Evolutionary conservation across 225 moss, liverwort and hornwort genomes (phyloP).

Genomic region (Asterella californica): DNA sequence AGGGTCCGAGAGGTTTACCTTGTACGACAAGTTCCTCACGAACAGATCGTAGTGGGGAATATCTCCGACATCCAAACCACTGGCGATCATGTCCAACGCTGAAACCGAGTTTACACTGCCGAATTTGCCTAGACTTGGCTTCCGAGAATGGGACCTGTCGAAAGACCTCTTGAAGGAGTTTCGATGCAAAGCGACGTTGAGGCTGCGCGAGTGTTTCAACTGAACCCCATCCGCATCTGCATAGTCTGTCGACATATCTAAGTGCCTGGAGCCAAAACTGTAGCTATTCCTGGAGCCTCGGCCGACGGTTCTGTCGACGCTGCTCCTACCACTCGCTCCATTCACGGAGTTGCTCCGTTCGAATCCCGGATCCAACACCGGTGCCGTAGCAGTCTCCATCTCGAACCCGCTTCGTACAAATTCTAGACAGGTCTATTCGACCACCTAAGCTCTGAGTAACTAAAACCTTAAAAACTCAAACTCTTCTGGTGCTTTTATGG

Average conservation of each 20-base stretch:
- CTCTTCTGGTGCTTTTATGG: no score
- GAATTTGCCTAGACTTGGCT: slow-evolving; percentile 18
- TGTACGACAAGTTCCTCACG: slow-evolving; percentile 34
- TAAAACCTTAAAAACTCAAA: no score
- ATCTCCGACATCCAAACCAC: slow-evolving; percentile 30
- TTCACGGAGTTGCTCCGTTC: background rate
- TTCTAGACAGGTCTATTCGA: no score
- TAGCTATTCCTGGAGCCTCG: background rate
- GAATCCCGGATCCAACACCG: slow-evolving; percentile 5
- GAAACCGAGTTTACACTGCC: slow-evolving; percentile 42
- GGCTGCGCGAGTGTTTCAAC: background rate
- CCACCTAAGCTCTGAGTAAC: no score
- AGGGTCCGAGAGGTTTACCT: slow-evolving; percentile 28
- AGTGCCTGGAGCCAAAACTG: background rate
- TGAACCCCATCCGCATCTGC: background rate
- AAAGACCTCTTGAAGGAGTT: background rate
- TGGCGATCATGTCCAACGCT: slow-evolving; percentile 45
- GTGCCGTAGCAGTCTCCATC: slow-evolving; percentile 2
- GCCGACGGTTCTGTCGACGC: background rate
- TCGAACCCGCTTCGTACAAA: background rate
- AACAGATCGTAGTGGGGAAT: slow-evolving; percentile 41
- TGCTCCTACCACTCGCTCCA: background rate
- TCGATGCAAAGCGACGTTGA: no score
- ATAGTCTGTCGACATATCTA: background rate
- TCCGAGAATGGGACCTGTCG: background rate